These are phyloP conservation scores for Phylloporus arenicola DNA, from an alignment of 768 basidiomycete species.

Conservation along the genomic window DNA sequence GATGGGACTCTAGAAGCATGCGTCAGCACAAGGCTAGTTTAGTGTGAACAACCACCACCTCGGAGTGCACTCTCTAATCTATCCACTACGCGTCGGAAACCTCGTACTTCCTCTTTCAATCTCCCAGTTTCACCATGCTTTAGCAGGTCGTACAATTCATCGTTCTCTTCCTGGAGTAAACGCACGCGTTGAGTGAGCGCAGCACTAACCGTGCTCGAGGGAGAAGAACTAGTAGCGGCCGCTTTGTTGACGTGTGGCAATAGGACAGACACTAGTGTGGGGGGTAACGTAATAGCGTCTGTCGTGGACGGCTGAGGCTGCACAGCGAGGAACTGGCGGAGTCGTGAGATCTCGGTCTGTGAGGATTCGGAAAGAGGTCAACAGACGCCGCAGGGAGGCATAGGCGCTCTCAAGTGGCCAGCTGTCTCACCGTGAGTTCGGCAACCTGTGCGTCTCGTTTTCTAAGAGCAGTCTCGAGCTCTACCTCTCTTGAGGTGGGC, in stretches of 20 bases:
- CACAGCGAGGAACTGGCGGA: conserved; percentile 59
- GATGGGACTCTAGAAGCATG: conserved; percentile 61
- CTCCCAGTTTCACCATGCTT: conserved; percentile 72
- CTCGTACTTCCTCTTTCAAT: conserved; percentile 75
- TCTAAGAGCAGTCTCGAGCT: conserved; percentile 74
- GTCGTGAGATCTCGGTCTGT: conserved; percentile 68
- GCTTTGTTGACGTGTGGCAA: conserved; percentile 57
- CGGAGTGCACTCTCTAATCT: conserved; percentile 70
- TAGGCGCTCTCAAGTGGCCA: conserved; percentile 17
- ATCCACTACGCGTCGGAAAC: conserved; percentile 59
- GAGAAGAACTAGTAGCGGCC: conserved; percentile 30
- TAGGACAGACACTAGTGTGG: conserved; percentile 61
- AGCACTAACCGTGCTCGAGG: conserved; percentile 55
- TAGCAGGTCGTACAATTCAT: conserved; percentile 75
- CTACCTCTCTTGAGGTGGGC: conserved; percentile 70
- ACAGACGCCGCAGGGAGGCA: conserved; percentile 13
- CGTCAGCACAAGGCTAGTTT: conserved; percentile 5
- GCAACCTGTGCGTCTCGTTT: conserved; percentile 68
- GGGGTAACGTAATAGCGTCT: conserved; percentile 65
- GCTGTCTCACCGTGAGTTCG: conserved; percentile 60
- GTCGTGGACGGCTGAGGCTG: conserved; percentile 56
- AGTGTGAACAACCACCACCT: conserved; percentile 42
- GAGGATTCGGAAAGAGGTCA: conserved; percentile 11
- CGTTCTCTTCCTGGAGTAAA: conserved; percentile 79
- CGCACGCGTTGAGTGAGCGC: conserved; percentile 72